phyloP scores from a whole-genome alignment of 1,284 basidiomycete genomes.

The Papiliotrema laurentii region DNA sequence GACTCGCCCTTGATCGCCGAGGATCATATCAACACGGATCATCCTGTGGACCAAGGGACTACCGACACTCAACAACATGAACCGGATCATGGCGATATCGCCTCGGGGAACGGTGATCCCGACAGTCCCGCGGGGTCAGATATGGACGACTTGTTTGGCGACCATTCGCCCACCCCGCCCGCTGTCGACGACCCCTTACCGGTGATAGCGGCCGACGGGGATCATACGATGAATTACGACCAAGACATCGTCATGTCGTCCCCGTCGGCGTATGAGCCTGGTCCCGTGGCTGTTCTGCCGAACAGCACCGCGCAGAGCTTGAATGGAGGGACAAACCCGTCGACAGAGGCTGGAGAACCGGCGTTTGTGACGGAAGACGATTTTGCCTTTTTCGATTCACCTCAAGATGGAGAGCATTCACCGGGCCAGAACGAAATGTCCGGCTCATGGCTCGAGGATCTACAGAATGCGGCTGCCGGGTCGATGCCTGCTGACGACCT shows the following conservation, averaged over 20 bases:
- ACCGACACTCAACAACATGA: background rate
- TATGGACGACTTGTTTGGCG: conserved; percentile 39
- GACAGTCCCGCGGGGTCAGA: conserved; percentile 10
- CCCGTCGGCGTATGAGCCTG: background rate
- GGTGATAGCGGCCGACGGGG: background rate
- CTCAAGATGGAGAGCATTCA: conserved; percentile 11
- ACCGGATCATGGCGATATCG: background rate
- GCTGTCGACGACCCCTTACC: background rate
- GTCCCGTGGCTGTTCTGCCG: background rate
- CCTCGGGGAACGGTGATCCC: background rate
- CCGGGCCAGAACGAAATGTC: no score
- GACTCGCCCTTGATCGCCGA: no score
- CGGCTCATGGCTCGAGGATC: no score
- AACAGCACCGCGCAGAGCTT: background rate
- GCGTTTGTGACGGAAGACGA: conserved; percentile 40
- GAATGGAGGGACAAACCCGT: background rate
- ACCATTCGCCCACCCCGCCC: conserved; percentile 16
- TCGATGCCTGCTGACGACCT: no score
- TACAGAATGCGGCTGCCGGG: no score
- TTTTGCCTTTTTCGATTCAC: conserved; percentile 45
- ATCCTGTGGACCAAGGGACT: no score
- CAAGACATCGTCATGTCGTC: background rate
- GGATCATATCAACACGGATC: background rate
- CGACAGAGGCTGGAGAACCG: conserved; percentile 3
- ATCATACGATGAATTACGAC: background rate